A percentile compares a stretch with the other conserved stretches of the same genome.
Evolutionary conservation across 768 basidiomycete genomes (phyloP).

Genomic region (Sistotremastrum suecicum): DNA sequence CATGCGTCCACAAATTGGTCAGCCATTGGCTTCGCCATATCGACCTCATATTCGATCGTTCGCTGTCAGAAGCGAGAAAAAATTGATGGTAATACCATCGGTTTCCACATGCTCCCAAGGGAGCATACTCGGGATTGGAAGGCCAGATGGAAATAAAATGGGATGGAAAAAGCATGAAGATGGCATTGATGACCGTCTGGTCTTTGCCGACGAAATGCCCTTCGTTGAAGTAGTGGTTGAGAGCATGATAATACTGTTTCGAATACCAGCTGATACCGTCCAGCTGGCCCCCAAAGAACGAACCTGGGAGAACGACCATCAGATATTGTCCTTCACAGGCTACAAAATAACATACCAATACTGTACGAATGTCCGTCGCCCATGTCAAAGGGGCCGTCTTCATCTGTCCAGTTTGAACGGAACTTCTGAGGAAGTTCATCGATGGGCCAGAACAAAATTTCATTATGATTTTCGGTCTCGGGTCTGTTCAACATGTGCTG

Average conservation of each 20-base stretch:
- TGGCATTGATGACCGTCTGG: constrained; percentile 36
- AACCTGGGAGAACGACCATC: constrained; percentile 20
- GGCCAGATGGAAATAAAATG: constrained; percentile 32
- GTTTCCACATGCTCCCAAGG: constrained; percentile 26
- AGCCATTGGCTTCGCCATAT: constrained; percentile 4
- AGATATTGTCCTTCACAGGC: no score
- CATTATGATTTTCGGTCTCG: constrained; percentile 20
- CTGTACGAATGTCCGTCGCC: no score
- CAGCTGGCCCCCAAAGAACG: constrained; percentile 42
- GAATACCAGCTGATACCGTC: constrained; percentile 31
- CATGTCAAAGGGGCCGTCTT: constrained; percentile 33
- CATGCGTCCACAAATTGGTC: no score
- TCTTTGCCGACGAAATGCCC: constrained; percentile 44
- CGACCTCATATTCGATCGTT: constrained; percentile 10
- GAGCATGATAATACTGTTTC: constrained; percentile 32
- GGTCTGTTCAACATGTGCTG: constrained; percentile 12
- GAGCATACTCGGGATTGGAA: constrained; percentile 9
- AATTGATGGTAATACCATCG: constrained; percentile 39
- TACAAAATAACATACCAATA: no score
- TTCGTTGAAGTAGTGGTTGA: constrained; percentile 33
- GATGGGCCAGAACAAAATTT: constrained; percentile 36
- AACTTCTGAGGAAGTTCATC: constrained; percentile 19
- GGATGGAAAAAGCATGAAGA: constrained; percentile 30
- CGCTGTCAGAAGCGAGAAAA: constrained; percentile 23
- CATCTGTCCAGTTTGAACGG: constrained; percentile 26